A percentile compares a stretch with the other conserved stretches of the same genome.
Conservation (phyloP, 805 yeast species). For the Metschnikowia continentalis region DNA sequence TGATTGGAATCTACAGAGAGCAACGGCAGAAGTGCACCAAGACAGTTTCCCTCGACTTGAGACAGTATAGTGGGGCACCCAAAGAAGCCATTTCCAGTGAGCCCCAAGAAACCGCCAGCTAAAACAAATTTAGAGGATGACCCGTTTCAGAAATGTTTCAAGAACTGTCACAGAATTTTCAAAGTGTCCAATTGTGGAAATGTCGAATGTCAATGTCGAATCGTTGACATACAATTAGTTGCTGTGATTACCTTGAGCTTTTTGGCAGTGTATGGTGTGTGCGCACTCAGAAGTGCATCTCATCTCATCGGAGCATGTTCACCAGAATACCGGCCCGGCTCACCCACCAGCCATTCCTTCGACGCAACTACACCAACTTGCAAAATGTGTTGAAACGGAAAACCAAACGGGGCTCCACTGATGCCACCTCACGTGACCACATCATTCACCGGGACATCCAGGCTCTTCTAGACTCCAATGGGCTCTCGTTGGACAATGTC, state of each 20-base stretch:
- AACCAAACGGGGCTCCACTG: constrained; percentile 30
- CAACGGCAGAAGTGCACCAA: constrained; percentile 68
- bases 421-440: constrained; percentile 24
- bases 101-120: background rate
- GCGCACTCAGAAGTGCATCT: background rate
- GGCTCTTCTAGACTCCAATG: constrained; percentile 16
- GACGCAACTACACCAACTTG: background rate
- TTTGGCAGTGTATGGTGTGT: background rate
- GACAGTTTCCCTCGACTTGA: constrained; percentile 69
- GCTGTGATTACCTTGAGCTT: too few species aligned
- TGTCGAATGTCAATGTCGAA: too few species aligned
- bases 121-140: too few species aligned
- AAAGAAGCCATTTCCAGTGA: constrained; percentile 5
- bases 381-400: constrained; percentile 10
- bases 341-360: background rate
- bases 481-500: constrained; percentile 15
- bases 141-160: too few species aligned
- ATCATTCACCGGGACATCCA: constrained; percentile 24
- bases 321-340: background rate
- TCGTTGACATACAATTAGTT: too few species aligned
- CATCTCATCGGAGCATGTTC: constrained; percentile 1
- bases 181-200: too few species aligned
- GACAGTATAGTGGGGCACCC: constrained; percentile 40
- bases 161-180: too few species aligned
- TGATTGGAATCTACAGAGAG: constrained; percentile 90